phyloP scores from a whole-genome alignment of 306 rosid species.

The Glycine latifolia region DNA sequence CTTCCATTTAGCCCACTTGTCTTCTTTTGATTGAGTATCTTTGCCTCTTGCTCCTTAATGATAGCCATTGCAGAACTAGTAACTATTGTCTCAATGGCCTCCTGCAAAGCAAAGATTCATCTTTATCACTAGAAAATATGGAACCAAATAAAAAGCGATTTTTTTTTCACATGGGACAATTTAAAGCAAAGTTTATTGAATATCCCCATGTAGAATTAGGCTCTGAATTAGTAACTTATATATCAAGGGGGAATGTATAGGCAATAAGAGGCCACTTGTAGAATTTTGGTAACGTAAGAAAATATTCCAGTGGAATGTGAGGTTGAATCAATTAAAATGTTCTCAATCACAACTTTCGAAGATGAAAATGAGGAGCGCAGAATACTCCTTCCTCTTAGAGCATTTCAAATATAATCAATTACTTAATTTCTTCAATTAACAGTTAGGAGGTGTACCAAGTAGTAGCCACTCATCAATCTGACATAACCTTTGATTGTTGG shows the following conservation, averaged over 20 bases:
- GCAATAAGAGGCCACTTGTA: too few species aligned
- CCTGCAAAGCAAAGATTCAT: slow-evolving; percentile 62
- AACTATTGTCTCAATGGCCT: slow-evolving; percentile 89
- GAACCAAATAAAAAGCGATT: slow-evolving; percentile 16
- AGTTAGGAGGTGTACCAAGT: too few species aligned
- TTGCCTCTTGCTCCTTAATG: slow-evolving; percentile 62
- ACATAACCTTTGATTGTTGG: too few species aligned
- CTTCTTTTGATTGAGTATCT: slow-evolving; percentile 58
- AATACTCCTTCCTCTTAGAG: too few species aligned
- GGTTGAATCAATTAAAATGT: too few species aligned
- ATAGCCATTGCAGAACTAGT: slow-evolving; percentile 93
- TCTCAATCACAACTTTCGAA: too few species aligned
- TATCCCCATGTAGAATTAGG: slow-evolving; percentile 28
- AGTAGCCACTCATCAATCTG: too few species aligned
- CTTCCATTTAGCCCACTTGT: slow-evolving; percentile 85
- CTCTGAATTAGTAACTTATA: slow-evolving; percentile 29
- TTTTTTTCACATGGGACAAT: not conserved
- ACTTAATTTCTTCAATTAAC: too few species aligned
- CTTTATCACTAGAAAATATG: slow-evolving; percentile 44
- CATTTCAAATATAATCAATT: too few species aligned
- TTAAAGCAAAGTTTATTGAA: not conserved
- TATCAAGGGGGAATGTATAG: slow-evolving; percentile 27
- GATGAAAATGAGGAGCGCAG: too few species aligned
- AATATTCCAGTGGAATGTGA: too few species aligned
- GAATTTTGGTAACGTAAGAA: too few species aligned